Evolutionary conservation across 805 yeast genomes (phyloP), one percentile per base, ranked within the genome.

Genomic region (Sungouiella thailandica): DNA sequence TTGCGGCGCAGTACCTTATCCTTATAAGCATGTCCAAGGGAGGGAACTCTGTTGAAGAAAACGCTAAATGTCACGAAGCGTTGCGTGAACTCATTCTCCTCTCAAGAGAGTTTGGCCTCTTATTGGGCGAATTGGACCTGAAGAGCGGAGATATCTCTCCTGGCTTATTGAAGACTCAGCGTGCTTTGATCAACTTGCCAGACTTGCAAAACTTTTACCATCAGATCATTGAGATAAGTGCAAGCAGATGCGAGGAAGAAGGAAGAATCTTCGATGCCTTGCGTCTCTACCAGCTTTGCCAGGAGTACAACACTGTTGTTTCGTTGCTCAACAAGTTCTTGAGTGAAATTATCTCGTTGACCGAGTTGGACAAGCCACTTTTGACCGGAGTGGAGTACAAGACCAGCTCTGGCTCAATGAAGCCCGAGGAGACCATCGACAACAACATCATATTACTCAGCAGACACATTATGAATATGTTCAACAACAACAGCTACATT

Each of bases 221-320:
- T 41, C 74, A 74, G 38, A 87, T 90, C 26, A 80, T 93, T 3
- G 94, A 83, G 53, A 78, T 77, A 39, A 88, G 95, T 18, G 97
- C 97, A 3, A 70, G 70, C 28, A 78, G 77, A 46, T 95, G 96
- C 11, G 93, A 85, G 49, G 93, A 86, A 46, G 97, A 89, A 50
- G 97, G 97, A 6, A 73, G 95, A 51, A 70, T 78, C 10, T 77
- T 81, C 41, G 97, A 93, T 52, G 85, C 96, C 13, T 72, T 93
- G 40, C 66, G 85, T 37, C 70, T 93, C 35, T 90, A 85, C 55
- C 96, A 89, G 59, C 72, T 90, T 44, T 78, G 95, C 30, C 94
- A 85, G 58, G 95, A 89, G 46, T 83, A 83, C 55, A 83, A 83
- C 52, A 79, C 83, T 19, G 97, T 87, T 10, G 72, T 90, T 7